These are phyloP conservation scores for Cystobasidium slooffiae DNA, from an alignment of 1,284 basidiomycete species.

Conservation along the genomic window DNA sequence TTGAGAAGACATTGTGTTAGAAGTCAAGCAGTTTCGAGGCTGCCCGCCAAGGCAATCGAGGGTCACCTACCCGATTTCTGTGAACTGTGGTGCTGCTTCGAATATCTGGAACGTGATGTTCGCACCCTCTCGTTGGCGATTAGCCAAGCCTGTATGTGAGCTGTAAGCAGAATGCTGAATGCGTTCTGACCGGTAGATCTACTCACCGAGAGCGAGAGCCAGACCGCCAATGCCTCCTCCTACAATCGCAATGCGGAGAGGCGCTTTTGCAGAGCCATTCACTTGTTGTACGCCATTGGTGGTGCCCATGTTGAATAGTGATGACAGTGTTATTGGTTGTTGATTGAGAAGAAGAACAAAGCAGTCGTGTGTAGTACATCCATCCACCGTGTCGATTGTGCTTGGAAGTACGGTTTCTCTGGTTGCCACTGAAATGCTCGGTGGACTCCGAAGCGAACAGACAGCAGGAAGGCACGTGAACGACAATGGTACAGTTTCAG, in stretches of 20 bases:
- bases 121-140: conserved; percentile 22
- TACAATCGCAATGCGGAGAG: conserved; percentile 32
- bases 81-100: conserved; percentile 41
- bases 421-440: no score
- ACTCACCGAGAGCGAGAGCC: conserved; percentile 30
- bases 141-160: conserved; percentile 30
- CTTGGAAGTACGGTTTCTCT: no score
- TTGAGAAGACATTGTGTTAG: not conserved
- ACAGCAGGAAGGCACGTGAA: no score
- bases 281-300: conserved; percentile 13
- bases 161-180: no score
- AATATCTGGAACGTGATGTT: conserved; percentile 34
- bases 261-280: not conserved
- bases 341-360: not conserved
- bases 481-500: no score
- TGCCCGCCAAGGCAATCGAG: not conserved
- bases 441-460: no score
- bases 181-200: no score
- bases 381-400: no score
- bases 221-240: conserved; percentile 41
- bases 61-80: conserved; percentile 24
- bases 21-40: not conserved
- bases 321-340: not conserved
- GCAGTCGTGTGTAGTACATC: not conserved
- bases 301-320: not conserved